Conservation (phyloP, 176 grass and related monocot species). For the Guadua angustifolia region DNA sequence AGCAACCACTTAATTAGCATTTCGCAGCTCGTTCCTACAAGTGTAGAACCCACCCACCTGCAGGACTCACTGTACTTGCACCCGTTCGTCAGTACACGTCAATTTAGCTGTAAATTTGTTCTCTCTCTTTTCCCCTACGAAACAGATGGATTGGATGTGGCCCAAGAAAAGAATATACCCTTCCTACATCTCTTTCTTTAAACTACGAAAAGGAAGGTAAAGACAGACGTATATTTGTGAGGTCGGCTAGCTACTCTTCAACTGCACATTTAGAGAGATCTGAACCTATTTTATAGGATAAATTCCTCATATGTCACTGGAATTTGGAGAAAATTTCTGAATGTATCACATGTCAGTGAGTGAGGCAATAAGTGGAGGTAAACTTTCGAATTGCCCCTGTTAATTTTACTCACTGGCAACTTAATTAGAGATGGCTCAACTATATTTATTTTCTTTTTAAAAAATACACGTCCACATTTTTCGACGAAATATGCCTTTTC, state of each 20-base stretch:
- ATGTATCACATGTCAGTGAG: no score
- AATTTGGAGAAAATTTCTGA: no score
- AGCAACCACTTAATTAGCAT: slow-evolving; percentile 37
- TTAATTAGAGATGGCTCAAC: background rate
- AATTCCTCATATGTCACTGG: no score
- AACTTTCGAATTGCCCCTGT: no score
- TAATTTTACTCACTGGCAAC: background rate
- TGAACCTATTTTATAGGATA: background rate
- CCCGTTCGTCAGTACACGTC: slow-evolving; percentile 34
- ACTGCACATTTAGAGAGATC: background rate
- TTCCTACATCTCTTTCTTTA: background rate
- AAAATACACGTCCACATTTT: background rate
- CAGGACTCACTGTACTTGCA: slow-evolving; percentile 19
- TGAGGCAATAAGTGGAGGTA: no score
- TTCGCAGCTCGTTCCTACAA: slow-evolving; percentile 48
- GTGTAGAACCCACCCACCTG: slow-evolving; percentile 43
- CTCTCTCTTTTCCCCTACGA: slow-evolving; percentile 11
- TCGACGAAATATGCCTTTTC: slow-evolving; percentile 22
- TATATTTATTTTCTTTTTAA: background rate
- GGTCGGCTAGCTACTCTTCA: slow-evolving; percentile 31
- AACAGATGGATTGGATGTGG: slow-evolving; percentile 47
- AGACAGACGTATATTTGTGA: background rate
- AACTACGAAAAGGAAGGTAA: slow-evolving; percentile 27
- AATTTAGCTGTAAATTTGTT: slow-evolving; percentile 51
- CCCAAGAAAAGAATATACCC: slow-evolving; percentile 45